Evolutionary conservation across 2,329 filamentous ascomycete species (phyloP), one percentile per base, ranked within the genome.

Genomic region (Karstenula rhodostoma): DNA sequence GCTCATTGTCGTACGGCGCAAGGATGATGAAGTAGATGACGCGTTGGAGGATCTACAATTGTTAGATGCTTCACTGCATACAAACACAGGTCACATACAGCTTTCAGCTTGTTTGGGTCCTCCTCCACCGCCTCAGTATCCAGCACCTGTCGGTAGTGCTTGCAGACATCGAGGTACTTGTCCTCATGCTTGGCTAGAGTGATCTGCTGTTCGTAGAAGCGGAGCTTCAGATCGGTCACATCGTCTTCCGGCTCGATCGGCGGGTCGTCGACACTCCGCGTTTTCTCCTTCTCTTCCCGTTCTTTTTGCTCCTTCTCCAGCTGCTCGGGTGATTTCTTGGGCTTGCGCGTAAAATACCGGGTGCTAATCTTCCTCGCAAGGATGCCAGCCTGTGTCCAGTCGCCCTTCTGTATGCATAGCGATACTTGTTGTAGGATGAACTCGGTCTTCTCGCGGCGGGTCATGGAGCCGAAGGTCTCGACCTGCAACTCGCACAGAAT

Each of bases 391-490:
- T 99, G 96, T 71, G 90, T 96, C 94, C 94, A 99, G 78, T 99
- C 95, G 59, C 89, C 91, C 73, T 89, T 94, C 81, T 97, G 91
- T 78, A 99, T 98, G 82, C 95, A 99, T 55, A 99, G 86, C 35
- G 89, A 87, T 43, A 98, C 94, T 80, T 99, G 95, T 64, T 96
- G 92, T 56, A 99, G 85, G 74, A 99, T 99, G 78, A 99, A 99
- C 75, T 98, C 95, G 4, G 94, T 97, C 89, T 99, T 99, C 79
- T 99, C 95, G 71, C 95, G 88, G 71, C 95, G 87, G 65, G 93
- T 91, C 95, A 99, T 99, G 23, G 94, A 98, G 9, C 95, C 95
- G 78, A 99, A 99, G 0, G 95, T 99, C 85, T 99, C 95, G 52
- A 99, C 95, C 79, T 99, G 95, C 62, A 99, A 86, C 82, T 99